A percentile compares a stretch with the other conserved stretches of the same genome.
Evolutionary conservation across 2,329 filamentous ascomycete genomes (phyloP).

Genomic region (Aspergillus neotritici): DNA sequence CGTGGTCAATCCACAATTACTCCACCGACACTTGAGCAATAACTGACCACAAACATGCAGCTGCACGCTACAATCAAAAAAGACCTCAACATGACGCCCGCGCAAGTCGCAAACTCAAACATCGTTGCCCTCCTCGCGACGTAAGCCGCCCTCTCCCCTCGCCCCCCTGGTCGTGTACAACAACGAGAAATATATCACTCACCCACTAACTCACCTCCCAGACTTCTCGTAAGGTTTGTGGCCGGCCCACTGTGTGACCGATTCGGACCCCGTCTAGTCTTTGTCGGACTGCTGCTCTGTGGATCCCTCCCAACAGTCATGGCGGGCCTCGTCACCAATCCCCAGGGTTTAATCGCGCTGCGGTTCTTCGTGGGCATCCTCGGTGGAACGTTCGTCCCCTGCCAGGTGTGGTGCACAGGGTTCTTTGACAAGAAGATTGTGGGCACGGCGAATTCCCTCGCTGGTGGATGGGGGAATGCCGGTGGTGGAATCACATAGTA

Average conservation of each 20-base stretch:
- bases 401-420: conserved; percentile 86
- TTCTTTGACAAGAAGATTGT: conserved; percentile 93
- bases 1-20: background rate
- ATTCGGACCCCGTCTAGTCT: conserved; percentile 74
- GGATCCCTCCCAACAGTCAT: conserved; percentile 78
- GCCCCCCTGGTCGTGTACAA: background rate
- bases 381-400: conserved; percentile 47
- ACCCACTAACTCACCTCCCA: conserved; percentile 24
- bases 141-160: conserved; percentile 34
- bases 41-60: conserved; percentile 31
- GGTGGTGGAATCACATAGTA: conserved; percentile 82
- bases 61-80: conserved; percentile 71
- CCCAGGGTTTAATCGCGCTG: conserved; percentile 45
- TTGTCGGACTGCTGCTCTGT: conserved; percentile 67
- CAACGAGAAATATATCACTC: background rate
- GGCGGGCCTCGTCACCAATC: conserved; percentile 67
- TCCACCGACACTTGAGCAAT: background rate
- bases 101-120: conserved; percentile 80
- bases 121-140: conserved; percentile 73
- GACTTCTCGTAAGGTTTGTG: conserved; percentile 67
- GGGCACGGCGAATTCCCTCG: conserved; percentile 78
- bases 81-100: conserved; percentile 65
- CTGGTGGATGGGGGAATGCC: conserved; percentile 79
- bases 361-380: conserved; percentile 43
- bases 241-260: conserved; percentile 80